Base-by-base conservation (phyloP, 441 rosid species). In the Melastoma candidum region DNA sequence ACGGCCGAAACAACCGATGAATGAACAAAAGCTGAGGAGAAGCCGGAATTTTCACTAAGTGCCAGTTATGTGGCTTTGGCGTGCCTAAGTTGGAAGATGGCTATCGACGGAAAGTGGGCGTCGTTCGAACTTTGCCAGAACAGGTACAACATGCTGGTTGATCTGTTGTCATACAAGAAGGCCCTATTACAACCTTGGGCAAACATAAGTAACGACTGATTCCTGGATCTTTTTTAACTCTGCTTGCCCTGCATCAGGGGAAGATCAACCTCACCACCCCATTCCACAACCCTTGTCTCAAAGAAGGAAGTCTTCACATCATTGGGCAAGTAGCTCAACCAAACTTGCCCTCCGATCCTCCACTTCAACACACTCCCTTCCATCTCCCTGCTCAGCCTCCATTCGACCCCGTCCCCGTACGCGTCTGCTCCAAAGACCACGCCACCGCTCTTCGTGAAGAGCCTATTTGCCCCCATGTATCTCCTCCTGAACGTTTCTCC, bases 281-380 rank as follows among this genome's bases (percentile, higher is more conserved):
- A 86, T 26, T 84, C 82, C 50, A 84, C 84, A 39, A 72, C 73
- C 72, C 94, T 81, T 1, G 89, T 86, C 80, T 86, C 95, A 11
- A 26, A 73, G 70, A 68, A 70, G 0, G 71, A 64, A 61, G 73
- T 79, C 57, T 64, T 55, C 26, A 82, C 73, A 51, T 68, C 71
- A 41, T 72, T 79, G 12, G 95, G 79, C 83, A 76, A 69, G 66
- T 84, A 90, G 51, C 76, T 90, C 57, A 86, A 54, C 92, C 90
- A 86, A 59, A 86, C 71, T 44, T 78, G 70, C 11, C 89, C 94
- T 49, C 95, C 94, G 7, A 90, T 70, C 60, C 97, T 82, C 95
- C 95, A 90, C 56, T 84, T 90, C 75, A 86, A 44, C 49, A 86
- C 95, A 58, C 83, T 90, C 51, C 95, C 97, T 73, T 90, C 95